Conservation (phyloP, 2,329 filamentous ascomycete genomes). For the Orbilia blumenaviensis region DNA sequence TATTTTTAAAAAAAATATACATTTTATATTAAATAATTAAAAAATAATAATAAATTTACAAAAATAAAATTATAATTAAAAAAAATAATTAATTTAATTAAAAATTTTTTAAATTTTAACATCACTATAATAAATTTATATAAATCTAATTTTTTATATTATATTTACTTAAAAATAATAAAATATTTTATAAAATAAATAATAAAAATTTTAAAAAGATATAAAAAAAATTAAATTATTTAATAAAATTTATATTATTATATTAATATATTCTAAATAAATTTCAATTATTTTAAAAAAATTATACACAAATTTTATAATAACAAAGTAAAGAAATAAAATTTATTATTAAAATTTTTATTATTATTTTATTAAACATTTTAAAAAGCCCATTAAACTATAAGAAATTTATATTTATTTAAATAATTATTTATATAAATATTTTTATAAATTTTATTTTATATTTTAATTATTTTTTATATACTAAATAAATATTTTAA, state of each 20-base stretch:
- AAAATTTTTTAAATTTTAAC: background rate
- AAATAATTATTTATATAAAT: background rate
- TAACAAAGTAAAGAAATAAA: background rate
- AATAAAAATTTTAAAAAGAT: background rate
- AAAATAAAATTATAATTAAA: constrained; percentile 1
- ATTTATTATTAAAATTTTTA: background rate
- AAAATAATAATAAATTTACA: background rate
- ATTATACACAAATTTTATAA: background rate
- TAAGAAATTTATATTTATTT: background rate
- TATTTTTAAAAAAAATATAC: background rate
- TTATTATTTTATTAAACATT: background rate
- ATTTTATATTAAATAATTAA: background rate
- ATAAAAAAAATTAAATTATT: background rate
- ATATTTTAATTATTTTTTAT: background rate
- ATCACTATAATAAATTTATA: constrained; percentile 1
- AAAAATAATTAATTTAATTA: background rate
- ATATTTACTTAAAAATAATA: background rate
- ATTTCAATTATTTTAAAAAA: background rate
- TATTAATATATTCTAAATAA: background rate
- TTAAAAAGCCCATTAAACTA: background rate
- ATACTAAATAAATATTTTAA: constrained; percentile 3
- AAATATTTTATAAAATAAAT: background rate
- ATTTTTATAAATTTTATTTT: background rate
- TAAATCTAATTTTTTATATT: background rate
- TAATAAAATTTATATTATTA: background rate